phyloP scores from a whole-genome alignment of 176 grass and related monocot species.

The Puccinellia tenuiflora region DNA sequence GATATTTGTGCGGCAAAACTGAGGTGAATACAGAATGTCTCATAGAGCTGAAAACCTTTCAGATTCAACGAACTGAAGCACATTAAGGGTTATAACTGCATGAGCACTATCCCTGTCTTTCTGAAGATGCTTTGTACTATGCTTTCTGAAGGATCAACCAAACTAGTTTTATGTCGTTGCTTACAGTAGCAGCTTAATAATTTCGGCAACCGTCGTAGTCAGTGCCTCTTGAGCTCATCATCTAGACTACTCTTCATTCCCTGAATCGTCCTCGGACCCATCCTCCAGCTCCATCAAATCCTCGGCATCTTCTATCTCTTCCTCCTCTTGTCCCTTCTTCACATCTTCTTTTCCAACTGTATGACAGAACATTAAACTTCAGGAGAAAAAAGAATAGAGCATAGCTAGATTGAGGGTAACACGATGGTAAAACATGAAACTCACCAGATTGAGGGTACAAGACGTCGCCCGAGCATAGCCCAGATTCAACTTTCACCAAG shows the following conservation, averaged over 20 bases:
- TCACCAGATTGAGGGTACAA: conserved; percentile 74
- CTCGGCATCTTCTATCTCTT: conserved; percentile 10
- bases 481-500: conserved; percentile 81
- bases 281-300: background rate
- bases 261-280: background rate
- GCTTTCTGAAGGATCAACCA: background rate
- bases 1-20: background rate
- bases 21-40: background rate
- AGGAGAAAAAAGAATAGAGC: background rate
- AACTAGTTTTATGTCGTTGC: background rate
- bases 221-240: background rate
- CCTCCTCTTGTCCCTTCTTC: background rate
- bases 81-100: background rate
- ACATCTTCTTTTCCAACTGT: conserved; percentile 7
- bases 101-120: background rate
- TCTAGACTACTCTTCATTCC: conserved; percentile 3
- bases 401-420: no score
- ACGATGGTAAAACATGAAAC: background rate
- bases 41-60: background rate
- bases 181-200: background rate
- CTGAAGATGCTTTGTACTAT: background rate
- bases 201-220: background rate
- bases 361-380: background rate
- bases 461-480: conserved; percentile 70
- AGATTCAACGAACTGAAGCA: background rate